Conservation (phyloP, 2,329 filamentous ascomycete genomes). For the Pezicula carpinea region DNA sequence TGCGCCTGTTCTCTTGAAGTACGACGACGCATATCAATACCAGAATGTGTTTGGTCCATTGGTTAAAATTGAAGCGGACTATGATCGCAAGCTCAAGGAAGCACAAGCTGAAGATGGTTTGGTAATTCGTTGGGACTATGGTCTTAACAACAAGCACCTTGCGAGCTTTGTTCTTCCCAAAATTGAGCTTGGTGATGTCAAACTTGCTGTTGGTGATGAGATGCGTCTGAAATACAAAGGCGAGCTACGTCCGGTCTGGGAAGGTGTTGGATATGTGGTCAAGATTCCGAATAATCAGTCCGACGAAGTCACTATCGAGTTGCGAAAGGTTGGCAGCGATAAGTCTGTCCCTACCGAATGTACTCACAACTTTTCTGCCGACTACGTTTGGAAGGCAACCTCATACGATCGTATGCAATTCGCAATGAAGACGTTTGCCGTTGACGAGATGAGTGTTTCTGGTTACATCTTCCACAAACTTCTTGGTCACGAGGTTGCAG, state of each 20-base stretch:
- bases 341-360: constrained; percentile 95
- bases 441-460: constrained; percentile 97
- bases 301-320: constrained; percentile 91
- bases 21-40: constrained; percentile 97
- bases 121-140: constrained; percentile 89
- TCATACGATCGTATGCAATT: constrained; percentile 99
- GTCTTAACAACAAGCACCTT: constrained; percentile 94
- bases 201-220: constrained; percentile 94
- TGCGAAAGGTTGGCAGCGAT: constrained; percentile 91
- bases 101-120: constrained; percentile 96
- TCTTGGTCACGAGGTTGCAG: constrained; percentile 88
- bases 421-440: constrained; percentile 98
- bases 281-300: constrained; percentile 99
- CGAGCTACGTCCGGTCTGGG: constrained; percentile 87
- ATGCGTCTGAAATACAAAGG: constrained; percentile 97
- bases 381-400: constrained; percentile 99
- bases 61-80: constrained; percentile 98
- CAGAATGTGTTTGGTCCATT: constrained; percentile 97
- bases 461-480: constrained; percentile 98
- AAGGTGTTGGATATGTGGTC: constrained; percentile 97
- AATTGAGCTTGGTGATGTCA: constrained; percentile 95
- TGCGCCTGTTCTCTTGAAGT: constrained; percentile 83
- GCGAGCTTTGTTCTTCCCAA: constrained; percentile 95
- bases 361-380: constrained; percentile 95
- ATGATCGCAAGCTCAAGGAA: constrained; percentile 98